These are phyloP conservation scores for Fraxinus excelsior DNA, from an alignment of 257 asterid genomes.

Conservation along the genomic window DNA sequence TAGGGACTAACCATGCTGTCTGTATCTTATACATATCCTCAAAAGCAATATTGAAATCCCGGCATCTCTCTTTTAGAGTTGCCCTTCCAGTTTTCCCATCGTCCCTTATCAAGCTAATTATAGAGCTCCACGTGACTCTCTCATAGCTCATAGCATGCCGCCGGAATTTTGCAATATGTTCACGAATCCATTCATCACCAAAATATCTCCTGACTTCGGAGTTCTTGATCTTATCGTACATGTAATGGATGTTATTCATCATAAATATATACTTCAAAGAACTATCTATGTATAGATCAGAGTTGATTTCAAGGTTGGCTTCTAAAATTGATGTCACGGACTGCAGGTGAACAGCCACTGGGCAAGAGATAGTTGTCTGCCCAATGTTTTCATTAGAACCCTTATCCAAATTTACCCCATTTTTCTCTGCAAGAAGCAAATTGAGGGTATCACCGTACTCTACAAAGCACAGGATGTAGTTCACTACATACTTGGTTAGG, in stretches of 20 bases:
- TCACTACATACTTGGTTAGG: constrained; percentile 62
- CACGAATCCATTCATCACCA: constrained; percentile 63
- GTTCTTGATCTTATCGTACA: constrained; percentile 52
- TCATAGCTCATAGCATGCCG: constrained; percentile 54
- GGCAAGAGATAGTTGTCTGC: constrained; percentile 21
- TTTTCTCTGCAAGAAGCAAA: constrained; percentile 45
- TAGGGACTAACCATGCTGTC: constrained; percentile 68
- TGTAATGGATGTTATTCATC: constrained; percentile 83
- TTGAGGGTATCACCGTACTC: constrained; percentile 54
- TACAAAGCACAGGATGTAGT: constrained; percentile 56
- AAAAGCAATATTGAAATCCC: constrained; percentile 46
- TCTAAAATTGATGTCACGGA: constrained; percentile 50
- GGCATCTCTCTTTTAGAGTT: constrained; percentile 57
- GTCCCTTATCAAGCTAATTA: constrained; percentile 38
- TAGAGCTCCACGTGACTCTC: constrained; percentile 53
- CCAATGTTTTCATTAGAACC: constrained; percentile 21
- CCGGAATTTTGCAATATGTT: constrained; percentile 42
- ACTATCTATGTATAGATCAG: constrained; percentile 41
- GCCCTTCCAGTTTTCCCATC: constrained; percentile 54
- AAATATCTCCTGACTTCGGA: constrained; percentile 49
- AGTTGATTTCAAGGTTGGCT: constrained; percentile 46
- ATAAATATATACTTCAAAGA: constrained; percentile 58
- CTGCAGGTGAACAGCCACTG: constrained; percentile 45
- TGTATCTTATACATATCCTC: constrained; percentile 69
- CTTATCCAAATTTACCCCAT: constrained; percentile 9